Conservation (phyloP, 768 basidiomycete species). For the Mycena alexandri region DNA sequence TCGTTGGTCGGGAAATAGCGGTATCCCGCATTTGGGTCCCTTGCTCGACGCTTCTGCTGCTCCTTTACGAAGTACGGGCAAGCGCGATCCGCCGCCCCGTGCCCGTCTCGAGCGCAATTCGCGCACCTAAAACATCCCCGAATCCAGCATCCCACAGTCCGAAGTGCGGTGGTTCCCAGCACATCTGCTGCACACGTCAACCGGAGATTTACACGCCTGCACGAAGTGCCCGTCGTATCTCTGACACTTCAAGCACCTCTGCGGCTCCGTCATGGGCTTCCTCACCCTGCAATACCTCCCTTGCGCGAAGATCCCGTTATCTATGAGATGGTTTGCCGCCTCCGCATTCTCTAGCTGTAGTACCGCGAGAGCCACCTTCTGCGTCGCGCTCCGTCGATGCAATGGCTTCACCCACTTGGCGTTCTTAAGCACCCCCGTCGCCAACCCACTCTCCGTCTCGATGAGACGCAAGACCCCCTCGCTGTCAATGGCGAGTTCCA, state of each 20-base stretch:
- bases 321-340: neutral
- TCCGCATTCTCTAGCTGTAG: neutral
- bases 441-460: constrained; percentile 10
- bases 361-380: neutral
- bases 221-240: neutral
- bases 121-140: no score
- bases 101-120: no score
- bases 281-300: neutral
- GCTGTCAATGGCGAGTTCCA: neutral
- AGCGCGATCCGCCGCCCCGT: no score
- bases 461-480: constrained; percentile 1
- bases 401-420: constrained; percentile 14
- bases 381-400: fast-evolving
- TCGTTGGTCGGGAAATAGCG: no score
- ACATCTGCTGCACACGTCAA: constrained; percentile 1
- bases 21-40: no score
- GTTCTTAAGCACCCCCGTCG: neutral
- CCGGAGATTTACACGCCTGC: neutral
- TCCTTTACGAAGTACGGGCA: no score
- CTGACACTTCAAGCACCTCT: constrained; percentile 3
- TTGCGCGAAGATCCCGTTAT: neutral
- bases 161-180: neutral
- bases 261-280: neutral
- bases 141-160: no score
- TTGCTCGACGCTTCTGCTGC: no score